Evolutionary conservation across 2,329 filamentous ascomycete genomes (phyloP), one percentile per base, ranked within the genome.

Genomic region (Neopestalotiopsis sp.): DNA sequence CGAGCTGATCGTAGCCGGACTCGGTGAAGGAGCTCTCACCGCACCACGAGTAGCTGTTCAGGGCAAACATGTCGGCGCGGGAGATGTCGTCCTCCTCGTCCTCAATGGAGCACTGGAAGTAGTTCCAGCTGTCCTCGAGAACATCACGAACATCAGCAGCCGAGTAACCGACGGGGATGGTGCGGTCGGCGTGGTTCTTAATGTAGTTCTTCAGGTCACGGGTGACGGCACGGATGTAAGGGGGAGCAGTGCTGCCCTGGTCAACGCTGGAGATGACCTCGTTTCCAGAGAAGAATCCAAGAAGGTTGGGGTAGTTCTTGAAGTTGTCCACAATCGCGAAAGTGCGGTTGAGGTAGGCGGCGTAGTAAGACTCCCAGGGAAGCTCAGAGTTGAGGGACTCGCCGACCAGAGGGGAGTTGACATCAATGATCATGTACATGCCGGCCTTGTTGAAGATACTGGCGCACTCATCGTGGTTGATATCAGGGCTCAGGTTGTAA

Each of bases 171-270:
- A 94, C 91, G 28, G 92, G 92, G 72, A 95, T 92, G 70, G 82
- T 74, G 74, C 92, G 91, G 77, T 89, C 85, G 70, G 88, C 83
- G 77, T 92, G 89, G 77, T 90, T 90, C 81, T 90, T 88, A 82
- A 94, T 90, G 84, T 95, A 95, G 78, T 90, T 91, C 85, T 93
- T 94, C 79, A 95, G 85, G 80, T 95, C 92, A 76, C 92, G 91
- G 61, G 91, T 94, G 71, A 94, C 89, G 71, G 92, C 92, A 80
- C 90, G 86, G 73, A 91, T 84, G 79, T 93, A 95, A n/a, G 89
- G 91, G 57, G 92, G 91, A 42, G 89, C 89, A 66, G 79, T 80
- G 66, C 84, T 81, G 71, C 88, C 91, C 49, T 88, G 90, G 59
- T 84, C 78, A 65, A 88, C 83, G 72, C 91, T 84, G 79, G 92